A percentile compares a stretch with the other conserved stretches of the same genome.
Evolutionary conservation across 192 early-diverging fungal species (phyloP).

Genomic region (Umbelopsis sp.): DNA sequence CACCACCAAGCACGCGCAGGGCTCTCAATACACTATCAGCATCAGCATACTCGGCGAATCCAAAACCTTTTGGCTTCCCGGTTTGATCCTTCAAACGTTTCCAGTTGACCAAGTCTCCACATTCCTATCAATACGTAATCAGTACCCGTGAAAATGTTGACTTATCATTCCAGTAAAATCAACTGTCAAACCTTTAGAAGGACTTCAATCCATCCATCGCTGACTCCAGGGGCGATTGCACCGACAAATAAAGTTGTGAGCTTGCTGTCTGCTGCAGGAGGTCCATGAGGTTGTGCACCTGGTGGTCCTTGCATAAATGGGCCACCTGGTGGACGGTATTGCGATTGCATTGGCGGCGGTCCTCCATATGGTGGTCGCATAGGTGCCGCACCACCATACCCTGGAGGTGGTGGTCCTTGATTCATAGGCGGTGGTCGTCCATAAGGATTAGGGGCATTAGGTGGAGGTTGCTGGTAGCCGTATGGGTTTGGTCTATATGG

Average conservation of each 20-base stretch:
- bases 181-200: slow-evolving; percentile 54
- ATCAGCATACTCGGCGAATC: slow-evolving; percentile 73
- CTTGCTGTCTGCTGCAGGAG: slow-evolving; percentile 51
- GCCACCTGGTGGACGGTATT: not conserved
- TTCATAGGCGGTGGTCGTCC: slow-evolving; percentile 8
- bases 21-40: slow-evolving; percentile 65
- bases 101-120: slow-evolving; percentile 67
- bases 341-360: not conserved
- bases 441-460: not conserved
- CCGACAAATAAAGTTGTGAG: slow-evolving; percentile 73
- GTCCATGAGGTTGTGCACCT: not conserved
- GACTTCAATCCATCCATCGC: slow-evolving; percentile 65
- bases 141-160: not conserved
- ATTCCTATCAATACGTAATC: slow-evolving; percentile 47
- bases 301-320: not conserved
- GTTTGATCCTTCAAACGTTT: slow-evolving; percentile 65
- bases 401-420: slow-evolving; percentile 4
- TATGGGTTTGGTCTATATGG: slow-evolving; percentile 7
- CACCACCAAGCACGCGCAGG: slow-evolving; percentile 65
- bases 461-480: slow-evolving; percentile 11
- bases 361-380: not conserved
- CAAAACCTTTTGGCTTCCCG: slow-evolving; percentile 70
- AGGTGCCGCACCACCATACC: not conserved
- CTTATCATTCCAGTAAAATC: not conserved
- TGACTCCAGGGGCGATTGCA: slow-evolving; percentile 67